Evolutionary conservation across 75 land plant genomes (phyloP), one percentile per base, ranked within the genome.

Genomic region (Sequoia sempervirens): DNA sequence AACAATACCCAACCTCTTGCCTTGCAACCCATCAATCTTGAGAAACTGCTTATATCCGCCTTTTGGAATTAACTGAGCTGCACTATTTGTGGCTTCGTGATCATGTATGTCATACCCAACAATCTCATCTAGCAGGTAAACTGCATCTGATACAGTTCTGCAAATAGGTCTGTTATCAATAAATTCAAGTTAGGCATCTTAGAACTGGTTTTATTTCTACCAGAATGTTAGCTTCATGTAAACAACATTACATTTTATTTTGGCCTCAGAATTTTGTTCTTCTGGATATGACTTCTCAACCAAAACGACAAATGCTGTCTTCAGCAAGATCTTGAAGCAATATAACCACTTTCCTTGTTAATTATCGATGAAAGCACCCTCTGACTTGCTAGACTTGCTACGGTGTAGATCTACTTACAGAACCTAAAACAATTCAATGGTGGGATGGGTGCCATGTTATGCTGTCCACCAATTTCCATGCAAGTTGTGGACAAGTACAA

Each of bases 61-160:
- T 5, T 23, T 13, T 7, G 93, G 95, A 26, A 93, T 93, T 72
- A 79, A 89, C 47, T 86, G 82, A 1, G 83, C 72, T 23, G 91
- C 91, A 37, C n/a, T 74, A 36, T 47, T 45, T 43, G 93, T 93
- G 32, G 90, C 89, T 36, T 80, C 47, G 17, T 84, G 66, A 69
- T 90, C 93, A 20, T 28, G 23, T 4, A 81, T 78, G 83, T 93
- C 95, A 80, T 70, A 89, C 1, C 95, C 95, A 2, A 88, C 93
- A 40, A 93, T 93, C 8, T 85, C 91, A 75, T 93, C 95, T 14
- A 93, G 86, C 26, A 90, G 86, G 68, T 88, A 80, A 36, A 89
- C 95, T 4, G 95, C 92, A 87, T 92, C 95, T 14, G 88, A 56
- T 15, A 93, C 92, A 4, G 95, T 93, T 79, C 93, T 84, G 81